Conservation (phyloP, 1,139 yeast species). For the Sugiyamaella grinbergsii region DNA sequence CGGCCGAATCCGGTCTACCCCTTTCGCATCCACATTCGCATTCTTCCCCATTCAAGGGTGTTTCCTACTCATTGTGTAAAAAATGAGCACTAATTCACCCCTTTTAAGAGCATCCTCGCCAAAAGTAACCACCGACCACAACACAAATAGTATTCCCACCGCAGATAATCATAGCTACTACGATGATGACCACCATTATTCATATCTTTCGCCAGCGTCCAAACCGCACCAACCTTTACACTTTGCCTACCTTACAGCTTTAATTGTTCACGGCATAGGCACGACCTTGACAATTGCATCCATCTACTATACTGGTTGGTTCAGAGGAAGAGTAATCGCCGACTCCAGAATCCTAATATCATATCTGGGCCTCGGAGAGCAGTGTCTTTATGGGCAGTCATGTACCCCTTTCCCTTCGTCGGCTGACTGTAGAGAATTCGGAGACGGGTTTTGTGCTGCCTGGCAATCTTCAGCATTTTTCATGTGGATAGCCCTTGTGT, state of each 20-base stretch:
- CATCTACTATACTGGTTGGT: conserved; percentile 23
- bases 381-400: conserved; percentile 18
- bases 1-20: neutral
- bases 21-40: neutral
- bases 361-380: conserved; percentile 17
- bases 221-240: neutral
- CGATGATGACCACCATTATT: neutral
- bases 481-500: conserved; percentile 32
- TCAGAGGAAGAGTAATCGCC: conserved; percentile 19
- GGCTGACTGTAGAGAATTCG: conserved; percentile 25
- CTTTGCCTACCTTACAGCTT: conserved; percentile 16
- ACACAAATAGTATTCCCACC: neutral
- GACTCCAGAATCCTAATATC: conserved; percentile 4
- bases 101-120: conserved; percentile 7
- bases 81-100: conserved; percentile 9
- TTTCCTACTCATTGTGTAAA: neutral
- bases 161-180: neutral
- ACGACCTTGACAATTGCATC: conserved; percentile 22
- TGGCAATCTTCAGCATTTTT: conserved; percentile 34
- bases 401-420: conserved; percentile 26
- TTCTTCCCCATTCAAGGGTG: neutral
- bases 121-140: neutral
- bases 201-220: neutral
- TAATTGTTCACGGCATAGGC: conserved; percentile 21
- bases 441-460: conserved; percentile 28